Percentiles rank a stretch among this genome's conserved stretches.
Conservation (phyloP, 345 rosid species). For the Eucalyptus regnans region DNA sequence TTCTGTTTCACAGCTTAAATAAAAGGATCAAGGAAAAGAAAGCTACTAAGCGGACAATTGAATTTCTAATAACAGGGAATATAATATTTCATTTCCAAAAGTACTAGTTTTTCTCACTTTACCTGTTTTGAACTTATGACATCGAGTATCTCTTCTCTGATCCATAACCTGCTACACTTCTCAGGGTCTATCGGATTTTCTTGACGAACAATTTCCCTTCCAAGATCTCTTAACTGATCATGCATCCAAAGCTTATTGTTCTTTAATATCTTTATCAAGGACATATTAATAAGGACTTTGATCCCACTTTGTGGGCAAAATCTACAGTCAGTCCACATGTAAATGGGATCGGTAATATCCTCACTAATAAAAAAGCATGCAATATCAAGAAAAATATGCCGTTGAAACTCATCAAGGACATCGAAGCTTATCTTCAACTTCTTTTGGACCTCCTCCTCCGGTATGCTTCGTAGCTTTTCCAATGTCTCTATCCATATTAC, state of each 20-base stretch:
- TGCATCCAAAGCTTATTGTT: not conserved
- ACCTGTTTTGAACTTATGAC: not conserved
- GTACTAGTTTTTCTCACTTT: not conserved
- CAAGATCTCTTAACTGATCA: not conserved
- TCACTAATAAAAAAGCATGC: not conserved
- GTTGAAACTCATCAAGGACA: not conserved
- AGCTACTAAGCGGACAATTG: not conserved
- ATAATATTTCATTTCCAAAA: no score
- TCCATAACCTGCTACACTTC: not conserved
- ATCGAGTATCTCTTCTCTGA: not conserved
- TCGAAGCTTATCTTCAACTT: not conserved
- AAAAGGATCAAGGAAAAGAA: not conserved
- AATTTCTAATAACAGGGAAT: not conserved
- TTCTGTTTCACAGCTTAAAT: not conserved
- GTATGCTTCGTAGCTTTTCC: not conserved
- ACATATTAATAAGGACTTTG: not conserved
- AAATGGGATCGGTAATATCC: not conserved
- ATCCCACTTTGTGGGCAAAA: not conserved
- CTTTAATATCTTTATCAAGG: not conserved
- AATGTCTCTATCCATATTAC: not conserved
- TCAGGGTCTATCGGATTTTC: not conserved
- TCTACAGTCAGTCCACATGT: not conserved
- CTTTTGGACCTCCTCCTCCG: not conserved
- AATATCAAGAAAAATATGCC: not conserved
- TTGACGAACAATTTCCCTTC: not conserved